Evolutionary conservation across 2,329 filamentous ascomycete genomes (phyloP).

Genomic region (Fusarium chaquense): DNA sequence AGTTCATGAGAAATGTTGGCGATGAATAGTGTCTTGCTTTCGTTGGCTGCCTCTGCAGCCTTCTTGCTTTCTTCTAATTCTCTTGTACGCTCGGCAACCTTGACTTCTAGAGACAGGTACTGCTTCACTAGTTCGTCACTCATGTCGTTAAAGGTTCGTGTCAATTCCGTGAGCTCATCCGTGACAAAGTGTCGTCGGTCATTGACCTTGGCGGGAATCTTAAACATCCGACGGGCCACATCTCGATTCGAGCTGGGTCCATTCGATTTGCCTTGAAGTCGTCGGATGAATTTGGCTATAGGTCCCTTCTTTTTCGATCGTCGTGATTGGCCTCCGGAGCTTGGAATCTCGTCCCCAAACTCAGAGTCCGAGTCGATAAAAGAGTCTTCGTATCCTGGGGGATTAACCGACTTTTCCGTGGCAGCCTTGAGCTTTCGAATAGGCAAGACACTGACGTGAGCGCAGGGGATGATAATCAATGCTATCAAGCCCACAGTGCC

Average conservation of each 20-base stretch:
- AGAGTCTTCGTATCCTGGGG: slow-evolving; percentile 69
- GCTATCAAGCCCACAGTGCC: slow-evolving; percentile 81
- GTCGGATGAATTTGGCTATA: slow-evolving; percentile 54
- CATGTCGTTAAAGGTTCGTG: slow-evolving; percentile 92
- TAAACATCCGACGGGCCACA: slow-evolving; percentile 71
- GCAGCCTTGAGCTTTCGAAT: slow-evolving; percentile 81
- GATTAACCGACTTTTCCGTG: slow-evolving; percentile 78
- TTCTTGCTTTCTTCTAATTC: slow-evolving; percentile 92
- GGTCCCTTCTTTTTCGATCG: slow-evolving; percentile 60
- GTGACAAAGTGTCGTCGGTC: slow-evolving; percentile 80
- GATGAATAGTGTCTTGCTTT: slow-evolving; percentile 97
- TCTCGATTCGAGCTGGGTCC: slow-evolving; percentile 53
- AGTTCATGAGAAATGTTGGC: slow-evolving; percentile 91
- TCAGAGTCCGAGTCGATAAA: slow-evolving; percentile 60
- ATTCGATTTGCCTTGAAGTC: slow-evolving; percentile 52
- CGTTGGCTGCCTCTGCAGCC: slow-evolving; percentile 92
- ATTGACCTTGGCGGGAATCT: slow-evolving; percentile 85
- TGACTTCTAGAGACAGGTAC: slow-evolving; percentile 85
- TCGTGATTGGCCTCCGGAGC: slow-evolving; percentile 58
- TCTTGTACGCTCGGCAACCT: slow-evolving; percentile 83
- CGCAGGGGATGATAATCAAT: slow-evolving; percentile 79
- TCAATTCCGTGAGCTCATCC: slow-evolving; percentile 88
- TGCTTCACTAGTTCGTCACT: slow-evolving; percentile 89
- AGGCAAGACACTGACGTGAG: slow-evolving; percentile 83
- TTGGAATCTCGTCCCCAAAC: slow-evolving; percentile 53